Evolutionary conservation across 306 rosid species (phyloP), one percentile per base, ranked within the genome.

Genomic region (Inga leiocalycina): DNA sequence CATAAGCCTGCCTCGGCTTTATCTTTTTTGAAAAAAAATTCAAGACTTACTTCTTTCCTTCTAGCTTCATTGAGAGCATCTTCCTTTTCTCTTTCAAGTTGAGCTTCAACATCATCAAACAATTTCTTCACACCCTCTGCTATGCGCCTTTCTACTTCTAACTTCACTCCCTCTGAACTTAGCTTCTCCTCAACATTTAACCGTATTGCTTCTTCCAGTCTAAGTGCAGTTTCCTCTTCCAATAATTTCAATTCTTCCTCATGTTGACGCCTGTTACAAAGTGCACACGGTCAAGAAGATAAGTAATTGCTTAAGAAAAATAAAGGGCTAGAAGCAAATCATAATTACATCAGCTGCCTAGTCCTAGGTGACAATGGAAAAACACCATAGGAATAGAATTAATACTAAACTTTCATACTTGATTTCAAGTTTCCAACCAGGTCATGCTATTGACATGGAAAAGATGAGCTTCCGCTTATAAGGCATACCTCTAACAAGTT

Each of bases 81-180:
- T 88, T 97, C 88, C 89, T 94, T 97, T 89, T 97, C 99, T 84
- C 92, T 92, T 85, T 75, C 95, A 71, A 97, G 97, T 86, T 87
- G 97, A 77, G 77, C 84, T 71, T 89, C 92, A 62, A 97, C 99
- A 84, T 97, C 97, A 82, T 88, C 88, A 71, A 89, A 77, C 81
- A 92, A 88, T 84, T 86, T 85, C 79, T 78, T 91, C 75, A 91
- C 87, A 8, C 98, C 98, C 77, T 91, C 97, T 83, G 93, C 98
- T 46, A 94, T 72, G 45, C 89, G 92, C 77, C 87, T 87, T 83
- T 91, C 89, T 61, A 91, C 80, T 83, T 92, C 97, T 62, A 85
- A 43, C 82, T 78, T 85, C 66, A 90, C 87, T 81, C 90, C 97
- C 88, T 86, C 92, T 3, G 97, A 83, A 80, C 81, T 90, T 83